Evolutionary conservation across 2,329 filamentous ascomycete species (phyloP).

Genomic region (Penicillium sp.): DNA sequence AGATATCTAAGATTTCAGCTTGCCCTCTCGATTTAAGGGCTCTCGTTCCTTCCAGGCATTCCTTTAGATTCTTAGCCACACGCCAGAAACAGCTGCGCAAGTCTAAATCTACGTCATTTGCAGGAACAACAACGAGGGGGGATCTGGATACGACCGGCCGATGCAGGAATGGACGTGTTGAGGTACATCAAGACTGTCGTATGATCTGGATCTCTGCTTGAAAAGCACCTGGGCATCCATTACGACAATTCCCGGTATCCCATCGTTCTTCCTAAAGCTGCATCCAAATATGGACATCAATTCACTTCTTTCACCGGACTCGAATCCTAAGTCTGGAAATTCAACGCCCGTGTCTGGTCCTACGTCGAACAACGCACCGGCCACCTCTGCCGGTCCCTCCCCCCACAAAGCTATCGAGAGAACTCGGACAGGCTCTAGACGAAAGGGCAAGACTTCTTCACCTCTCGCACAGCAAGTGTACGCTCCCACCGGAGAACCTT

Average conservation of each 20-base stretch:
- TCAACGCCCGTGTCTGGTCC: conserved; percentile 30
- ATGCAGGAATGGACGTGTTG: conserved; percentile 39
- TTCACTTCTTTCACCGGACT: conserved; percentile 46
- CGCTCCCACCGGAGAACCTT: conserved; percentile 38
- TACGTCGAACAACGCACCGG: conserved; percentile 27
- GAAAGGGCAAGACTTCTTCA: conserved; percentile 39
- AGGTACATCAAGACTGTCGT: conserved; percentile 28
- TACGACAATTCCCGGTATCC: conserved; percentile 5
- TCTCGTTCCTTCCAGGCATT: conserved; percentile 3
- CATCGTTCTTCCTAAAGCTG: conserved; percentile 3
- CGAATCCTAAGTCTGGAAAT: conserved; percentile 38
- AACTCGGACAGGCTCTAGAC: conserved; percentile 31
- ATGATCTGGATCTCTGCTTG: conserved; percentile 26
- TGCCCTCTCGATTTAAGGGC: conserved; percentile 6
- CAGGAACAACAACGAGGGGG: conserved; percentile 14
- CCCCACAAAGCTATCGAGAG: conserved; percentile 39
- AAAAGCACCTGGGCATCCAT: conserved; percentile 19
- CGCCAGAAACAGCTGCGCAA: conserved; percentile 1
- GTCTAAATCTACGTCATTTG: conserved; percentile 9
- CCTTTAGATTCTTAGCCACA: neutral
- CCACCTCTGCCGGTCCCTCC: conserved; percentile 26
- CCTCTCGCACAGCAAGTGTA: conserved; percentile 45
- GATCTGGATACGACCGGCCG: conserved; percentile 22
- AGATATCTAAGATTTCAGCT: conserved; percentile 3
- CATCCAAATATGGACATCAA: conserved; percentile 45